Evolutionary conservation across 2,329 filamentous ascomycete genomes (phyloP).

Genomic region (Botryotinia globosa): DNA sequence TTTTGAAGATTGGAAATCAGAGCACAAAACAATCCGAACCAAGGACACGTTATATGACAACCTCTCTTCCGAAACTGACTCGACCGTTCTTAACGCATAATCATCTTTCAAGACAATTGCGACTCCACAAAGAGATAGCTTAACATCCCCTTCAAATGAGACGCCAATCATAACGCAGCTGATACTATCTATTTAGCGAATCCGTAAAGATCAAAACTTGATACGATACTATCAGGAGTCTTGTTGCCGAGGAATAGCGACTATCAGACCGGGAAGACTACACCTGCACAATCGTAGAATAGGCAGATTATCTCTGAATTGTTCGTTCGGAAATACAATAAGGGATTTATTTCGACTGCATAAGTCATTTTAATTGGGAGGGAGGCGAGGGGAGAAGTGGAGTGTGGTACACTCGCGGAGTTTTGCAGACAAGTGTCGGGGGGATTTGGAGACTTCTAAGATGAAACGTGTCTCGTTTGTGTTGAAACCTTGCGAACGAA

Average conservation of each 20-base stretch:
- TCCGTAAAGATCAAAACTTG: accelerated
- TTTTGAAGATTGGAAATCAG: neutral
- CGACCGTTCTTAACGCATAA: accelerated
- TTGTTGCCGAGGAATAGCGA: no score
- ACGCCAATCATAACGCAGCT: neutral
- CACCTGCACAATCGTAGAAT: neutral
- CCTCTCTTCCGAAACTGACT: neutral
- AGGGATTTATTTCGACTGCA: neutral
- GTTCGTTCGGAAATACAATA: neutral
- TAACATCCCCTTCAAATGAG: neutral
- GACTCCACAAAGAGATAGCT: neutral
- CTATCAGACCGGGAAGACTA: neutral
- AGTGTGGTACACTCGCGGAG: neutral
- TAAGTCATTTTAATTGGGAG: neutral
- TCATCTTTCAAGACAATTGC: neutral
- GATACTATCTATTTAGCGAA: neutral
- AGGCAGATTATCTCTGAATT: neutral
- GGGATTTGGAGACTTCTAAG: neutral
- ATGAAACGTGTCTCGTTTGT: no score
- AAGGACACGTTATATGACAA: neutral
- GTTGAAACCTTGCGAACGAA: neutral
- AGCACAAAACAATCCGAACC: neutral
- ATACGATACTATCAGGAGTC: neutral
- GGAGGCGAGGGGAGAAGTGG: accelerated
- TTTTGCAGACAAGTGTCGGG: neutral